Base-by-base conservation (phyloP, 2,329 filamentous ascomycete genomes). In the Annulohypoxylon truncatum region DNA sequence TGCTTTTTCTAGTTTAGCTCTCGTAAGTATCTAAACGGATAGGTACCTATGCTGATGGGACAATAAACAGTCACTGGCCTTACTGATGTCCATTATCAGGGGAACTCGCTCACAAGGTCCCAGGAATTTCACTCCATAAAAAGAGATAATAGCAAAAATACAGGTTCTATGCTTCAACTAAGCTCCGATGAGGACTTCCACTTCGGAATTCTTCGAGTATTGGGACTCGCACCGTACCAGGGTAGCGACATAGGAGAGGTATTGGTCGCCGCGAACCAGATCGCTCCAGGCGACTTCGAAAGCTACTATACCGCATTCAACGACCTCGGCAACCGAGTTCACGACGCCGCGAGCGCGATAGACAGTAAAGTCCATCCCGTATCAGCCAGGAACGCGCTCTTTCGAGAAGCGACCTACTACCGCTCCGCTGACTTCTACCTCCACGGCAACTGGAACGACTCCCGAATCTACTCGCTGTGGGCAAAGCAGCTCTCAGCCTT, bases 341-440 rank as follows among this genome's bases (percentile, higher is more conserved):
- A 72, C 29, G 18, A 40, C 10, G 42, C 50, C 3, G 69, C 73
- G 7, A 50, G 61, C 13, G 59, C 66, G 10, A 71, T 75, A 31
- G 63, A 75, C 48, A 12, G 62, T 1, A 59, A 20, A 1, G 20
- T 44, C 18, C 56, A 71, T 24, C 72, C 75, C 3, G 66, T 75
- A 35, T 74, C 73, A 2, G 70, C 66, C 7, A 71, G 77, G 18
- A 75, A 79, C 47, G 71, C 72, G 8, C 73, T 71, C 35, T 80
- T 81, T 68, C 71, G 72, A 6, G 77, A 75, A 1, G 64, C 79
- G 6, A 74, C 62, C n/a, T 81, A 81, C 69, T 80, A 74, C 66
- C 77, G 78, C 40, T 61, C 66, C 1, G 77, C 79, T 26, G 78
- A 79, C 64, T 79, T 79, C 71, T 81, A 71, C 71, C 69, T 80